phyloP scores from a whole-genome alignment of 495 filamentous ascomycete genomes.

The Clavariopsis aquatica region DNA sequence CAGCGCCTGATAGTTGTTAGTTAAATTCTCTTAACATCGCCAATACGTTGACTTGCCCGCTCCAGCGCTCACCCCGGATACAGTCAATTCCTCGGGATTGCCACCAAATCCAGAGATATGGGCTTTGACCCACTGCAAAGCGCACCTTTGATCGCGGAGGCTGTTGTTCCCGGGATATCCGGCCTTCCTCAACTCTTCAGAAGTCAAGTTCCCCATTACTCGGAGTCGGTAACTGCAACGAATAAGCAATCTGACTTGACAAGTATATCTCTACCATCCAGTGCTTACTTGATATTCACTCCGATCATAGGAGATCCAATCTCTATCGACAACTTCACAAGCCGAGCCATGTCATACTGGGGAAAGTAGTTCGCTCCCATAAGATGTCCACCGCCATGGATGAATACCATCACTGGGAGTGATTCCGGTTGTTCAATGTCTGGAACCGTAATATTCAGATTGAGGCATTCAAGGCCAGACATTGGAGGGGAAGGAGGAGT shows the following conservation, averaged over 20 bases:
- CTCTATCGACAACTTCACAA: conserved; percentile 30
- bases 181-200: conserved; percentile 33
- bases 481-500: conserved; percentile 11
- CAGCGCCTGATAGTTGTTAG: conserved; percentile 35
- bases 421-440: background rate
- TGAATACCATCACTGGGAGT: conserved; percentile 40
- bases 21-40: background rate
- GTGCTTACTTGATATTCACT: conserved; percentile 33
- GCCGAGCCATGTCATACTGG: conserved; percentile 46
- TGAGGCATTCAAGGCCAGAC: conserved; percentile 38
- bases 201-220: conserved; percentile 34
- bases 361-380: conserved; percentile 49
- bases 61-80: conserved; percentile 39
- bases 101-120: conserved; percentile 32
- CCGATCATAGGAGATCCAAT: conserved; percentile 26
- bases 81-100: conserved; percentile 21
- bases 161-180: conserved; percentile 37
- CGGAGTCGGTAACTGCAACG: conserved; percentile 37
- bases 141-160: conserved; percentile 35
- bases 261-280: background rate
- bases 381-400: conserved; percentile 41
- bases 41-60: conserved; percentile 6
- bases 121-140: conserved; percentile 31
- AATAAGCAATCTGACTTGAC: too few relatives aligned
- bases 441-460: conserved; percentile 39